Base-by-base conservation (phyloP, 805 yeast species). In the Zygoascus tannicola region DNA sequence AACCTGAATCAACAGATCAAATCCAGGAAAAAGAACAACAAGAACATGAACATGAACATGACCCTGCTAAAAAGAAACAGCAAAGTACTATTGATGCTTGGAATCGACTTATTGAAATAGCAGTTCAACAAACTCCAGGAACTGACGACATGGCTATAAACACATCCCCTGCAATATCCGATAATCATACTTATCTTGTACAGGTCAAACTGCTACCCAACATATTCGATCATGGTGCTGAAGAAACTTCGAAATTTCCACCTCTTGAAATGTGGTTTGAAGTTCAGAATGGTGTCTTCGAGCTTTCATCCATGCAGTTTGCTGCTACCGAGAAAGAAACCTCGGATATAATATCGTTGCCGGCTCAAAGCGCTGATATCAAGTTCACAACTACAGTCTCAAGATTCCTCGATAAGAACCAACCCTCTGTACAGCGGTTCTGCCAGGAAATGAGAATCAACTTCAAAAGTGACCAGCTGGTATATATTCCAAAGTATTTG, bases 241-340 rank as follows among this genome's bases (percentile, higher is more conserved):
- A 47, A 19, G 44, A 55, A 19, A 56, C 60, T 43, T 53, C 60
- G 40, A 54, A 62, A 34, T 66, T 65, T 38, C 80, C 82, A 2
- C 77, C 80, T 1, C 58, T 78, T 4, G 82, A 77, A 52, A 61
- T 78, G 38, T 76, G 80, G 78, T 59, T 71, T 30, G 73, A 68
- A 39, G 56, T 73, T 39, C 63, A 62, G 16, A 44, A 47, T n/a
- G 62, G 62, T 10, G 56, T 49, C 32, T 69, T 68, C 0, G 70
- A 64, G 30, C 48, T 67, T 28, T 69, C 63, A 21, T 57, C 68
- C 10, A 50, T 75, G 44, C 66, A 66, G 32, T 56, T 71, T 1
- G 67, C 72, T 1, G 62, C 73, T 0, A 70, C 70, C 1, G 72
- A 71, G 22, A 65, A 65, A 5, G 80, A 76, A 48, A 63, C 66